Base-by-base conservation (phyloP, 768 basidiomycete genomes). In the Russula lepida region DNA sequence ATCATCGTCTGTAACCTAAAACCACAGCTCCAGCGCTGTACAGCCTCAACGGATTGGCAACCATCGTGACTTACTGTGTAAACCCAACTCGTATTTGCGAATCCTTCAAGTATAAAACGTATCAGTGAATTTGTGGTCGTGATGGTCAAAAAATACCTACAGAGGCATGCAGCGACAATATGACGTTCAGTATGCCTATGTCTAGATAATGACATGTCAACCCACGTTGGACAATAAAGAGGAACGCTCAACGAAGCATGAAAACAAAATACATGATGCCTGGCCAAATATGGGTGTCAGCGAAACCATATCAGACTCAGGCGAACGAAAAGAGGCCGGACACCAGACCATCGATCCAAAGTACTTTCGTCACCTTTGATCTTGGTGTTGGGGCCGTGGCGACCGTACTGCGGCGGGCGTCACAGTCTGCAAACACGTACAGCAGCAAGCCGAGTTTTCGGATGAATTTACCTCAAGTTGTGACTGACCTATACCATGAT, bases 181-280 rank as follows among this genome's bases (percentile, higher is more conserved):
- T 47, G 11, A 64, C 8, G 52, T 64, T 62, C 35, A 62, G 23
- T 11, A 58, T 19, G 3, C 60, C 64, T 17, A 64, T n/a, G 11
- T 53, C 60, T 64, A n/a, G 8, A 25, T 8, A 9, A 5, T 4
- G 27, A 12, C 27, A 33, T 27, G 37, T 51, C 27, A 13, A 11
- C 3, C n/a, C 23, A 28, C 5, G 21, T 6, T 2, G 0, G 4
- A 9, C 11, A 35, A 28, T 11, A 13, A n/a, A 37, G 6, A 15
- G 8, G 51, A 39, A 48, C 11, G 11, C 60, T 56, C 28, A 64
- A 56, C 28, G 23, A 62, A 25, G 13, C 64, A 64, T 58, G 60
- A 62, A 62, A 21, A 64, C 47, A 19, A 62, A 64, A 52, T 64
- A 64, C 3, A 64, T 62, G 21, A 58, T 28, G 12, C 64, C 64